Base-by-base conservation (phyloP, 352 stramenopile species). In the Phytopythium cucurbitacearum region DNA sequence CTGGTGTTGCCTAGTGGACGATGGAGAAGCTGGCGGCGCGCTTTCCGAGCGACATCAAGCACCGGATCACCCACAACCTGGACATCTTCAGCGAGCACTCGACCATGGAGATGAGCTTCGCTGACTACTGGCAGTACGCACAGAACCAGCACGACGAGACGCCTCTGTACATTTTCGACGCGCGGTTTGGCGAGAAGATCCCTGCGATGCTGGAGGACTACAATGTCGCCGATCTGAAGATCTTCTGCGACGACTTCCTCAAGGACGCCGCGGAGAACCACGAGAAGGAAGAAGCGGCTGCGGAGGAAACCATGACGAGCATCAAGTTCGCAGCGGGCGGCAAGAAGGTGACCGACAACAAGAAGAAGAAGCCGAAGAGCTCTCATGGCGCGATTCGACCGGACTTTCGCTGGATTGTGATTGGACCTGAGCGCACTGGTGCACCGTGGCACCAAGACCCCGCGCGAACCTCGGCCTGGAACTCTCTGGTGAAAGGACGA, bases 361-460 rank as follows among this genome's bases (percentile, higher is more conserved):
- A 75, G 21, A 51, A 73, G 53, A 66, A 69, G 39, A 77, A 73
- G 41, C 65, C 66, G 21, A 73, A 83, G 37, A 49, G 44, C 11
- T 33, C 55, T 6, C 53, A 63, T 8, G 61, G 63, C 1, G 65
- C 71, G 16, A 71, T 67, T 13, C 62, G 75, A 7, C 80, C 85
- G 1, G 85, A 95, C 38, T 91, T 83, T 51, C 79, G 85, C 12
- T 95, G 85, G 85, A 67, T 90, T 11, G 85, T 95, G n/a, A 84
- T 91, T 56, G 85, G 85, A 5, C 80, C 85, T 1, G 66, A 91
- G 39, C 82, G 85, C 1, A 89, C 80, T 2, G 97, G 97, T 4
- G 98, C 95, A 1, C 90, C 87, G 33, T 97, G 97, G 73, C 96
- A 99, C 60, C 85, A 97, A 16, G 96, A 99, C 63, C 96, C 96